These are phyloP conservation scores for Volvox reticuliferus DNA, from an alignment of 139 green algal genomes.

Conservation along the genomic window DNA sequence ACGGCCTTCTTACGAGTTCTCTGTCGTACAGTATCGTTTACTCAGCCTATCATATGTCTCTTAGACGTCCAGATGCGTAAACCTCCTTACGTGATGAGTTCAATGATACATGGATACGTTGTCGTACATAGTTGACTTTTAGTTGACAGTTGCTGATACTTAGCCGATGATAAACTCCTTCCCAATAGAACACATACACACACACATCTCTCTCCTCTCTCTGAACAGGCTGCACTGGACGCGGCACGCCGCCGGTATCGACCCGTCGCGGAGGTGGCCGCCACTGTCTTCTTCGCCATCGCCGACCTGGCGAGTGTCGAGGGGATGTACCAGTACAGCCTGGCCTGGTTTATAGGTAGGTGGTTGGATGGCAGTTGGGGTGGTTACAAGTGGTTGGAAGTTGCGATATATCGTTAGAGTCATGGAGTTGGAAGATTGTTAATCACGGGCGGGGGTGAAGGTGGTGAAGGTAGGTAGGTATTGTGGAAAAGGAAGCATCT, in stretches of 20 bases:
- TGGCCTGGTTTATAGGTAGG: conserved; percentile 58
- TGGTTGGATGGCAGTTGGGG: not conserved
- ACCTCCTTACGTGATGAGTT: no score
- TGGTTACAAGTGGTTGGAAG: no score
- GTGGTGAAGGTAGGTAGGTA: no score
- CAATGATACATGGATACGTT: no score
- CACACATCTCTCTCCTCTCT: not conserved
- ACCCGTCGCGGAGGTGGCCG: conserved; percentile 68
- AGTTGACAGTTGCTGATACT: no score
- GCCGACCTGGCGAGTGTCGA: conserved; percentile 71
- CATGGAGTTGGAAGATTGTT: not conserved
- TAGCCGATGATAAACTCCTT: no score
- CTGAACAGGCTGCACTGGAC: conserved; percentile 59
- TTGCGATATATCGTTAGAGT: not conserved
- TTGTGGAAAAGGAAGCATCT: no score
- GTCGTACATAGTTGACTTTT: no score
- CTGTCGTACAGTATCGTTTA: no score
- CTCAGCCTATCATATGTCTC: no score
- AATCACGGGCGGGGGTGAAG: not conserved
- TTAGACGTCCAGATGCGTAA: no score
- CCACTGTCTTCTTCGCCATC: conserved; percentile 82
- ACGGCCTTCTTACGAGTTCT: not conserved
- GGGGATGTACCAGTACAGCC: conserved; percentile 75
- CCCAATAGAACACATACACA: not conserved
- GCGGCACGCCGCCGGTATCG: conserved; percentile 69